These are phyloP conservation scores for Glebionis coronaria DNA, from an alignment of 129 eudicot genomes.

Conservation along the genomic window DNA sequence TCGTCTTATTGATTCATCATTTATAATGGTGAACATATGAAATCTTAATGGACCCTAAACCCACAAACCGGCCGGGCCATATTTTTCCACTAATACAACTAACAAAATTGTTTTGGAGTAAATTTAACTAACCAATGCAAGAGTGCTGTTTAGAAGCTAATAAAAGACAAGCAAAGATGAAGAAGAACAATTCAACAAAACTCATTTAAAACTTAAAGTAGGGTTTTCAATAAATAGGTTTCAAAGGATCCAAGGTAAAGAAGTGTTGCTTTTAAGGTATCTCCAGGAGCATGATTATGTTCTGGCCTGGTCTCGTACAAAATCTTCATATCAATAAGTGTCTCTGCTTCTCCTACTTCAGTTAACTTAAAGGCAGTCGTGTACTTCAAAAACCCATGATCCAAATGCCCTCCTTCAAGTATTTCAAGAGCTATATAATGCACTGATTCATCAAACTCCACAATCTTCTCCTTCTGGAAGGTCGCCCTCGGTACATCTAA, in stretches of 20 bases:
- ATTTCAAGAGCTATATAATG: slow-evolving; percentile 19
- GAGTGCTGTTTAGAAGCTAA: not conserved
- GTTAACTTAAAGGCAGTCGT: too few relatives aligned
- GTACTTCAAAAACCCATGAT: too few relatives aligned
- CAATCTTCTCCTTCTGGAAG: slow-evolving; percentile 45
- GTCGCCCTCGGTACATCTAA: slow-evolving; percentile 23
- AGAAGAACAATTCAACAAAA: not conserved
- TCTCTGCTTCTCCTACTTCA: slow-evolving; percentile 23
- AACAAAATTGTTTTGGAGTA: too few relatives aligned
- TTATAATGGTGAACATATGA: too few relatives aligned
- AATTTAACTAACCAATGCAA: too few relatives aligned
- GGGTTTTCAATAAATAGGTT: slow-evolving; percentile 9
- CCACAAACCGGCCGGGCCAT: too few relatives aligned
- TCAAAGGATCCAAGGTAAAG: slow-evolving; percentile 30
- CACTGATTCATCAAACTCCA: slow-evolving; percentile 27
- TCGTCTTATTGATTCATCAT: too few relatives aligned
- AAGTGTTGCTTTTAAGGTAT: slow-evolving; percentile 30
- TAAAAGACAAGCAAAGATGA: not conserved
- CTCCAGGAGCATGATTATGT: slow-evolving; percentile 18
- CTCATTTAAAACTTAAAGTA: not conserved
- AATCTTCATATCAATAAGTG: too few relatives aligned
- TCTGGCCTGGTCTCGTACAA: slow-evolving; percentile 16
- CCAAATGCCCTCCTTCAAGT: too few relatives aligned
- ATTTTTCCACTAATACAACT: too few relatives aligned
- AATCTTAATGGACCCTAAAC: too few relatives aligned